Evolutionary conservation across 352 stramenopile species (phyloP).

Genomic region (Pythium dissimile): DNA sequence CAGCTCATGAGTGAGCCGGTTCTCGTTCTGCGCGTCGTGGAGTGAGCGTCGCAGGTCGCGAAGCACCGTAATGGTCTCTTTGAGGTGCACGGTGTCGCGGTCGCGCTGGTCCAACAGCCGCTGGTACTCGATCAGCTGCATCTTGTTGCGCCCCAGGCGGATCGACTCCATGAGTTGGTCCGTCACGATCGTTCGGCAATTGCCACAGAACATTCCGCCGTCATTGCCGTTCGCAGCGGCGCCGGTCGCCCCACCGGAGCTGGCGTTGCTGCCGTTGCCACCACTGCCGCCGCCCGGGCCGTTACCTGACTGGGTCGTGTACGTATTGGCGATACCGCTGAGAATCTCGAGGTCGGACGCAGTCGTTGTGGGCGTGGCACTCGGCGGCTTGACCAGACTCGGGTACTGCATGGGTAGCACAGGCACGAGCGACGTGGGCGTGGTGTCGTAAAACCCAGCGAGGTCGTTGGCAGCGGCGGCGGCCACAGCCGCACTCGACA

Average conservation of each 20-base stretch:
- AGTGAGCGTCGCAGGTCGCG: conserved; percentile 45
- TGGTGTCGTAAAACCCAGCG: conserved; percentile 57
- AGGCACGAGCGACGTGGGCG: conserved; percentile 36
- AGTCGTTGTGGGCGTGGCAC: conserved; percentile 22
- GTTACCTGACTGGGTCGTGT: conserved; percentile 36
- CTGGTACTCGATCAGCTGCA: conserved; percentile 61
- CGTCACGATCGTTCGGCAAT: conserved; percentile 57
- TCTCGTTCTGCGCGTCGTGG: conserved; percentile 44
- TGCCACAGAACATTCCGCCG: conserved; percentile 38
- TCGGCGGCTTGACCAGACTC: conserved; percentile 18
- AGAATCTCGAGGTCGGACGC: conserved; percentile 76
- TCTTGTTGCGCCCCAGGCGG: conserved; percentile 58
- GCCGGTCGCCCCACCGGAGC: background rate
- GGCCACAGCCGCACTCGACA: conserved; percentile 1
- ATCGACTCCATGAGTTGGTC: conserved; percentile 80
- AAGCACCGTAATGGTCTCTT: conserved; percentile 52
- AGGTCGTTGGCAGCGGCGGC: conserved; percentile 30
- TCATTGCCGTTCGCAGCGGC: background rate
- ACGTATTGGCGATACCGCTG: conserved; percentile 80
- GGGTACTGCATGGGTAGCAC: conserved; percentile 69
- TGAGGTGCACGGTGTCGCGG: conserved; percentile 60
- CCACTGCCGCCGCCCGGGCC: background rate
- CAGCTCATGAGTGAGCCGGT: conserved; percentile 48
- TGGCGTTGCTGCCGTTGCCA: no score
- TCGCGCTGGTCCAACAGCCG: conserved; percentile 52